Conservation (phyloP, 495 filamentous ascomycete genomes). For the Tuber borchii region DNA sequence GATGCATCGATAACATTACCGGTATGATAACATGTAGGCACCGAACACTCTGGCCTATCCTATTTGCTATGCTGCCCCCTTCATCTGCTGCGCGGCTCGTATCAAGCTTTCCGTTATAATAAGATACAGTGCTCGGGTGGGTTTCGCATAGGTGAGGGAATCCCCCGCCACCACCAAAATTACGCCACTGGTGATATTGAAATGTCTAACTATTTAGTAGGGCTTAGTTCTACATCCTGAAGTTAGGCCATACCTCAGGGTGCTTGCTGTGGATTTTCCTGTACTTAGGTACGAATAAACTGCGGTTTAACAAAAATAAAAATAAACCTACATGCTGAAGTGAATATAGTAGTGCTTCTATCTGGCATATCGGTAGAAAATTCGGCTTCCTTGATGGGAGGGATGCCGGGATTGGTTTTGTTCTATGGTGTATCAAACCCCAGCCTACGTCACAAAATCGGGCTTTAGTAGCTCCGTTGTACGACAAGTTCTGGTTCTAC, state of each 20-base stretch:
- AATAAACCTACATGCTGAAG: background rate
- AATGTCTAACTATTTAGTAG: background rate
- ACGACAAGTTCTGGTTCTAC: background rate
- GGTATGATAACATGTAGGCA: background rate
- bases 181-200: background rate
- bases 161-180: background rate
- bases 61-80: background rate
- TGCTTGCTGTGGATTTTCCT: no score
- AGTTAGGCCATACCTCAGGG: no score
- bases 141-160: background rate
- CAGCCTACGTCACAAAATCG: background rate
- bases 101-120: background rate
- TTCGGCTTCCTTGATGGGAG: background rate
- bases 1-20: background rate
- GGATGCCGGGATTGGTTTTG: background rate
- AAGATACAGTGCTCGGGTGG: background rate
- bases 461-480: background rate
- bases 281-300: no score
- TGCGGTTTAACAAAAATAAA: no score
- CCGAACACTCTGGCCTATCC: background rate
- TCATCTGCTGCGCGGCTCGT: background rate
- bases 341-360: background rate
- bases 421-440: background rate
- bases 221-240: background rate
- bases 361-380: background rate